Evolutionary conservation across 1,139 yeast genomes (phyloP).

Genomic region (Candida albicans): DNA sequence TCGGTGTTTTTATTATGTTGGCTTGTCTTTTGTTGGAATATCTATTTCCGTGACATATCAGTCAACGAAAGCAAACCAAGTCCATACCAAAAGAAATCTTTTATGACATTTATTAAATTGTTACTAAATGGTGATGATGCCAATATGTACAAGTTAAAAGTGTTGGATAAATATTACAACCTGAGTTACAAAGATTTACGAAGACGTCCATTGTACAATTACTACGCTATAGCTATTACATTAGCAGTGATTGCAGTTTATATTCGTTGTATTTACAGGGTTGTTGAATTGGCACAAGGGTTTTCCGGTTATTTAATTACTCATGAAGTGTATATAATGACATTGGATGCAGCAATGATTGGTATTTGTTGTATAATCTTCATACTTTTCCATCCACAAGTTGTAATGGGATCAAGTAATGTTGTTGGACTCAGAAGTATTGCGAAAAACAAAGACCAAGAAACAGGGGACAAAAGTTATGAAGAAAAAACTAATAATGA

Average conservation of each 20-base stretch:
- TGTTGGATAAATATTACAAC: slow-evolving; percentile 33
- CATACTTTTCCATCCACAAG: slow-evolving; percentile 61
- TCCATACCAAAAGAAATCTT: slow-evolving; percentile 1
- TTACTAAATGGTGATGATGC: slow-evolving; percentile 24
- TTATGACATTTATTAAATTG: slow-evolving; percentile 23
- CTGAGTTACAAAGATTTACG: slow-evolving; percentile 43
- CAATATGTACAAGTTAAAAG: slow-evolving; percentile 17
- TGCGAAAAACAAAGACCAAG: slow-evolving; percentile 21
- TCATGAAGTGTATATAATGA: slow-evolving; percentile 70
- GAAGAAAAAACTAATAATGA: neutral
- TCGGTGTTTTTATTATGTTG: slow-evolving; percentile 57
- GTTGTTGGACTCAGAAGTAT: slow-evolving; percentile 13
- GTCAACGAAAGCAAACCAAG: slow-evolving; percentile 1
- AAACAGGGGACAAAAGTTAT: neutral
- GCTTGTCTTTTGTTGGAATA: slow-evolving; percentile 47
- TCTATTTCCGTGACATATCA: slow-evolving; percentile 29
- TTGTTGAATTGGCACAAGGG: slow-evolving; percentile 74
- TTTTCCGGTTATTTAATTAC: slow-evolving; percentile 67
- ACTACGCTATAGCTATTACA: slow-evolving; percentile 50
- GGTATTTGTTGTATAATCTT: slow-evolving; percentile 40
- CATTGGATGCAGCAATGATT: slow-evolving; percentile 76
- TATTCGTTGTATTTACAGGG: slow-evolving; percentile 74
- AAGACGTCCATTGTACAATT: slow-evolving; percentile 35
- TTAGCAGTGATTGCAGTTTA: slow-evolving; percentile 54
- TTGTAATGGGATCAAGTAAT: slow-evolving; percentile 41